Evolutionary conservation across 495 filamentous ascomycete genomes (phyloP), one percentile per base, ranked within the genome.

Genomic region (Tuber microsphaerosporum): DNA sequence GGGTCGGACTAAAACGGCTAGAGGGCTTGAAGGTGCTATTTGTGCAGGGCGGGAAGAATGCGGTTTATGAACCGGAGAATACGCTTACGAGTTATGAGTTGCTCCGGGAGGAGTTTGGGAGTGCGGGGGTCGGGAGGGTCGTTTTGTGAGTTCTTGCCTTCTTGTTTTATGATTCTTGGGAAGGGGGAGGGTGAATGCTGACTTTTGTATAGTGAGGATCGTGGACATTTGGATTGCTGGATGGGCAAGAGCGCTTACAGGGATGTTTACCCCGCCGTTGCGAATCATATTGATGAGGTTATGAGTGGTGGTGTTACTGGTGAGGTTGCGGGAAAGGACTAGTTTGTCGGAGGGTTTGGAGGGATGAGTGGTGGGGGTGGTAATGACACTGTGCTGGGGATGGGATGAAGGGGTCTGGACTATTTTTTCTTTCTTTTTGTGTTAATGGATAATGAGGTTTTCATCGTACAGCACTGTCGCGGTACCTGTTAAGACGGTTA

Each of bases 221-320:
- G 91, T 74, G 90, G 90, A 39, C 90, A 92, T 80, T 81, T 92
- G 72, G 90, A 92, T 83, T 86, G 86, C 71, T 91, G 90, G 88
- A 89, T 91, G 86, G 90, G 90, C 1, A 85, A 87, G 56, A 84
- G 87, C 69, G 89, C 89, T 16, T 89, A 85, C 83, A 88, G 85
- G 80, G 90, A 91, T 81, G 87, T 92, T 17, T 92, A 87, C 79
- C 89, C 89, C 42, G 85, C 87, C 73, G 86, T 91, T 6, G 76
- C 86, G 74, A 86, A 86, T 75, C 88, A 90, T 82, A 84, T 89
- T 5, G 86, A 88, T 71, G 82, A 87, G 44, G 86, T 89, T 51
- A 51, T 65, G 56, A 65, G 56, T 2, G 26, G 56, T 31, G 56
- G 56, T 65, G 26, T 65, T 34, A 34, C 56, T 14, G 56, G 56